Conservation (phyloP, 2,329 filamentous ascomycete genomes). For the Lasiodiplodia sp. region DNA sequence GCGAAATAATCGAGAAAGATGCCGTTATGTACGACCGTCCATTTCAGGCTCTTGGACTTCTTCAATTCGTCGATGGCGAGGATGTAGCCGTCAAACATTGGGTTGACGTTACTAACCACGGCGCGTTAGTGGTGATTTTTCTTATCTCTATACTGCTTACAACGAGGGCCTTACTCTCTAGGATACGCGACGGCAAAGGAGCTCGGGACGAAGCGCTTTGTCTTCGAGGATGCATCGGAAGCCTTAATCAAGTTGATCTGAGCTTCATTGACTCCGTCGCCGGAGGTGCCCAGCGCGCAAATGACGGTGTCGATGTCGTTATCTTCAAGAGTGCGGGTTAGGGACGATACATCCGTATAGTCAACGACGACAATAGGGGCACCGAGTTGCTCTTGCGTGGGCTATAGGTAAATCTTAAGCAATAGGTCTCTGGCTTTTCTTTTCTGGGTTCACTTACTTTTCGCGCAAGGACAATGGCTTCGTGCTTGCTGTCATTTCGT, state of each 20-base stretch:
- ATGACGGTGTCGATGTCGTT: constrained; percentile 56
- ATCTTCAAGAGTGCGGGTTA: constrained; percentile 41
- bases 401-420: too few species aligned
- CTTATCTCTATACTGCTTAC: background rate
- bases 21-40: constrained; percentile 38
- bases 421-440: too few species aligned
- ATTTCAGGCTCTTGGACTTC: constrained; percentile 37
- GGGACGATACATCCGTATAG: constrained; percentile 42
- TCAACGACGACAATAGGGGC: constrained; percentile 39
- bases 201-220: constrained; percentile 53
- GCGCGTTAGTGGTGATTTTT: background rate
- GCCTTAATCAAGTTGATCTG: constrained; percentile 56
- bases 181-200: constrained; percentile 46
- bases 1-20: constrained; percentile 44
- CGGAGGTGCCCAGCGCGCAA: constrained; percentile 49
- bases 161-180: background rate
- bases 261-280: constrained; percentile 39
- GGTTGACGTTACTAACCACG: background rate
- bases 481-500: constrained; percentile 42
- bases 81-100: background rate
- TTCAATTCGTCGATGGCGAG: constrained; percentile 32
- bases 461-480: constrained; percentile 50
- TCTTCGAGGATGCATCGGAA: constrained; percentile 48
- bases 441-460: background rate
- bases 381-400: background rate